Conservation (phyloP, 2,329 filamentous ascomycete genomes). For the Fusarium sarcochroum region DNA sequence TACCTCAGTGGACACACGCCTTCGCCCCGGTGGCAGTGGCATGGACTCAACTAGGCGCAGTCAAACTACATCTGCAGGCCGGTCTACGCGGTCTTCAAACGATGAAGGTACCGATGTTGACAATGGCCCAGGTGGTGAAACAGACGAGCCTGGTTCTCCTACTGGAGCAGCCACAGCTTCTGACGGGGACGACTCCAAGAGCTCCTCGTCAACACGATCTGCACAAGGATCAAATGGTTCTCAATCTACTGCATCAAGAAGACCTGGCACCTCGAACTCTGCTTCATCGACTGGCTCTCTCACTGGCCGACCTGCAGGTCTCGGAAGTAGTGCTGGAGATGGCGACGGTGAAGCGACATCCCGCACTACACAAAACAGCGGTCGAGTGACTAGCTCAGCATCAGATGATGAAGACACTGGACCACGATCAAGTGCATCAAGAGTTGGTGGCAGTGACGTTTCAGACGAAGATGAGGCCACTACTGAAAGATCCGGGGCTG, state of each 20-base stretch:
- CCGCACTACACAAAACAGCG: background rate
- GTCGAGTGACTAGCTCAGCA: background rate
- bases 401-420: background rate
- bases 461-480: background rate
- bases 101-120: background rate
- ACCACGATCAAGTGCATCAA: background rate
- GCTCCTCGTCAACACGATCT: background rate
- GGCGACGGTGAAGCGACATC: background rate
- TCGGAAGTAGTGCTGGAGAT: rapidly evolving
- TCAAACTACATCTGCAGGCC: background rate
- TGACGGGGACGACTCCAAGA: rapidly evolving
- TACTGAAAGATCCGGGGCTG: background rate
- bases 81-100: background rate
- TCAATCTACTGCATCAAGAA: background rate
- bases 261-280: rapidly evolving
- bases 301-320: background rate
- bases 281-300: background rate
- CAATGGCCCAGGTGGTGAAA: background rate
- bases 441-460: rapidly evolving
- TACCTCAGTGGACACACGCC: background rate
- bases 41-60: background rate
- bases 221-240: background rate
- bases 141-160: background rate
- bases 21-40: background rate
- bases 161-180: background rate